Conservation (phyloP, 1,284 basidiomycete species). For the Golubevia sp. region DNA sequence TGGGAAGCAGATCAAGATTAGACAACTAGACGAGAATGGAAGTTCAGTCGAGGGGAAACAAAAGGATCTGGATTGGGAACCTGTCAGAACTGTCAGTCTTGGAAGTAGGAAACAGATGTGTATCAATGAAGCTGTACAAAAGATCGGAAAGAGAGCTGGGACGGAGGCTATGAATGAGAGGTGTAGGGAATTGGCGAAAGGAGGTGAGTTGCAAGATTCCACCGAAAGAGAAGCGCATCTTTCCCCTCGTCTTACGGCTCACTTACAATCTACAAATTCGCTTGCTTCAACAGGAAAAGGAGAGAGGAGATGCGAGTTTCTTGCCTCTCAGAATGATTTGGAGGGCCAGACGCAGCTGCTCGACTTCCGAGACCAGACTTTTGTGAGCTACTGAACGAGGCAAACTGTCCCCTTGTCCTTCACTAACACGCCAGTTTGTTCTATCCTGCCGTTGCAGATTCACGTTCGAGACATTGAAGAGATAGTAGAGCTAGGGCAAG, state of each 20-base stretch:
- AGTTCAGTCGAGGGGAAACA: background rate
- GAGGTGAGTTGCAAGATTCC: slow-evolving; percentile 65
- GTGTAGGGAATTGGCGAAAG: slow-evolving; percentile 81
- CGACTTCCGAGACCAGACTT: slow-evolving; percentile 85
- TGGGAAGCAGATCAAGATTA: slow-evolving; percentile 39
- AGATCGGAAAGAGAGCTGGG: slow-evolving; percentile 62
- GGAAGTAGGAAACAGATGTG: slow-evolving; percentile 93
- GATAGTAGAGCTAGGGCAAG: slow-evolving; percentile 74
- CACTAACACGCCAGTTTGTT: too few relatives aligned
- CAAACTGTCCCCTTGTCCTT: slow-evolving; percentile 10
- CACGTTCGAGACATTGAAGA: slow-evolving; percentile 93
- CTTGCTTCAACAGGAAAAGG: too few relatives aligned
- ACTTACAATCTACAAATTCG: too few relatives aligned
- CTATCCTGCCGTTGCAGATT: slow-evolving; percentile 66
- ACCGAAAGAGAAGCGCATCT: too few relatives aligned
- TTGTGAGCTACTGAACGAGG: too few relatives aligned
- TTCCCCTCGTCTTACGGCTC: too few relatives aligned
- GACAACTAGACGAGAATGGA: slow-evolving; percentile 1
- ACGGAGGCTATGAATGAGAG: slow-evolving; percentile 85
- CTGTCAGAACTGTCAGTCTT: slow-evolving; percentile 63
- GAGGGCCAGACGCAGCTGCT: slow-evolving; percentile 65
- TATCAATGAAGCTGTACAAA: slow-evolving; percentile 79
- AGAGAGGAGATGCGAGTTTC: background rate
- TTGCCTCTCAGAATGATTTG: background rate
- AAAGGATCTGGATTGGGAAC: slow-evolving; percentile 1